Evolutionary conservation across 331 rosid species (phyloP).

Genomic region (Saraca asoca): DNA sequence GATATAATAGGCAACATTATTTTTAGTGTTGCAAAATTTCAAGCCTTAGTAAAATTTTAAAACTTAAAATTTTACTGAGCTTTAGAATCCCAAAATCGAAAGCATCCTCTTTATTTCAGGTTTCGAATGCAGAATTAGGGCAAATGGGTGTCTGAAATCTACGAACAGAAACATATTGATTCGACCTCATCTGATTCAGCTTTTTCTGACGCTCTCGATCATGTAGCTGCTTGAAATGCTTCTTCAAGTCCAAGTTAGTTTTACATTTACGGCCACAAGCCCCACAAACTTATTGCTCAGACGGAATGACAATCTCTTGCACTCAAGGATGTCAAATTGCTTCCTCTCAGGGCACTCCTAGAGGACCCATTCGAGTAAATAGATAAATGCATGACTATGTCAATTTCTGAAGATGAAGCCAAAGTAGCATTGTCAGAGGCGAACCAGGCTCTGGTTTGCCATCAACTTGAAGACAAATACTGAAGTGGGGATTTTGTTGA

Average conservation of each 20-base stretch:
- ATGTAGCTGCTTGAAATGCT: constrained; percentile 74
- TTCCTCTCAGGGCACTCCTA: constrained; percentile 61
- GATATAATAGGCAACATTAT: no score
- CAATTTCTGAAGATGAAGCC: constrained; percentile 35
- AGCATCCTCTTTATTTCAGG: no score
- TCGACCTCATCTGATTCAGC: constrained; percentile 55
- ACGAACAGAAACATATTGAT: no score
- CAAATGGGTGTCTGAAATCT: no score
- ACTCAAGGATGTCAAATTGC: constrained; percentile 62
- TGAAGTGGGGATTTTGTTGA: constrained; percentile 18
- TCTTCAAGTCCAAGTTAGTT: constrained; percentile 59
- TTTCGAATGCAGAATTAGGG: no score
- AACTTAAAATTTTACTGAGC: no score
- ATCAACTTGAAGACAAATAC: neutral
- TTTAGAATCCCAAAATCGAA: no score
- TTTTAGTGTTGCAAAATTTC: no score
- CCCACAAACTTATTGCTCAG: constrained; percentile 58
- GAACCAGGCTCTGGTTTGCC: constrained; percentile 34
- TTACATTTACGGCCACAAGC: constrained; percentile 73
- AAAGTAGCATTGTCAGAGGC: constrained; percentile 25
- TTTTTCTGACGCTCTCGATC: constrained; percentile 73
- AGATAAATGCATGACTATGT: constrained; percentile 86
- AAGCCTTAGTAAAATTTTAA: no score
- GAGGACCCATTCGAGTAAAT: constrained; percentile 71
- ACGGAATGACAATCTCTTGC: constrained; percentile 55